Evolutionary conservation across 2,329 filamentous ascomycete genomes (phyloP), one percentile per base, ranked within the genome.

Genomic region (Penicillium sumatraense): DNA sequence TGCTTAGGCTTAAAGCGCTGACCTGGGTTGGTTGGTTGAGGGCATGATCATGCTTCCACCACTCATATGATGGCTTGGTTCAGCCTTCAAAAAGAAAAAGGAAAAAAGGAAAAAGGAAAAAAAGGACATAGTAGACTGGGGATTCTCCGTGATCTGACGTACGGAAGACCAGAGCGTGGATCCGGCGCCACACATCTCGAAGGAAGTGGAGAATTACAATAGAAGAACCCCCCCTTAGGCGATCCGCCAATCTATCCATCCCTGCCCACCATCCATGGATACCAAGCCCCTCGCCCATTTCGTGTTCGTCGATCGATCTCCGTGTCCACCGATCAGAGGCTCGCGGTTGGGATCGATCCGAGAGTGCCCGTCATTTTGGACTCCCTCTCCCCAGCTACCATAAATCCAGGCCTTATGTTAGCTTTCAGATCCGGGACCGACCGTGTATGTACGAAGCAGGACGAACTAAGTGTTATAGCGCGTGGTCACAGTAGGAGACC

Each of bases 301-400:
- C 36, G 36, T 50, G 48, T 33, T 58, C 54, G 54, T 60, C 56
- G 62, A 64, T 64, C 62, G 60, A 61, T 64, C 61, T 59, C 50
- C 51, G 49, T 50, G 49, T 31, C 41, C 58, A 52, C 56, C 59
- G 61, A 64, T 64, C 54, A 62, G 51, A 63, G 54, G 61, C 53
- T 57, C 41, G n/a, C 18, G 50, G 26, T 48, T 57, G 36, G 53
- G 60, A 63, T 64, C 62, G 56, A 60, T 38, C 51, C 52, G 46
- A 59, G 47, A 52, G 38, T 18, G 21, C 23, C 40, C 21, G 23
- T 29, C 40, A 44, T 27, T 53, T 49, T 53, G 50, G 9, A n/a
- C 20, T 49, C 20, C 10, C 5, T 18, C 13, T 23, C 21, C 40
- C 40, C 23, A 44, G 24, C 23, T 27, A 27, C 40, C 24, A 16